Base-by-base conservation (phyloP, 1,284 basidiomycete genomes). In the Rhodofomes roseus region DNA sequence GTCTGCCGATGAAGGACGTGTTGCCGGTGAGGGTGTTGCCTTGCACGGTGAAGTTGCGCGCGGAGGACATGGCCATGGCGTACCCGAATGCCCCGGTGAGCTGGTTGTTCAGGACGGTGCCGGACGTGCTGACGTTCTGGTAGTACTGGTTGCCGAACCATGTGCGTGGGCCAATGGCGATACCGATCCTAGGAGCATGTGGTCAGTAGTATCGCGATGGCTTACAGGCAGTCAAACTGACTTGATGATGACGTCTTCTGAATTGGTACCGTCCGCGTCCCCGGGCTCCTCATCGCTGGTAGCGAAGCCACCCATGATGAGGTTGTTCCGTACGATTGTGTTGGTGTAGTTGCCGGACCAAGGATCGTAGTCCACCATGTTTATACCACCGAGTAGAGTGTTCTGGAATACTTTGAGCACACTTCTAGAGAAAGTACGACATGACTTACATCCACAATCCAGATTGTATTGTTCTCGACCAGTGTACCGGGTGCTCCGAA, bases 401-500 rank as follows among this genome's bases (percentile, higher is more conserved):
- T 84, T 76, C 87, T 90, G 58, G 4, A 51, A 50, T 25, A 23
- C 25, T 14, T 2, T 34, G n/a, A 23, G 65, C 23, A 66, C 27
- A 2, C 22, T 16, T 14, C 5, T 14, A 44, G 8, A 29, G 37
- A 16, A 20, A 18, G 29, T 23, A 5, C 20, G 62, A 29, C 51
- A 59, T 36, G 4, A 67, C 81, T 56, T 64, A 89, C 88, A 56
- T 82, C 88, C 46, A 84, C 76, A 6, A 89, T 81, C 79, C 81
- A 86, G 63, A 93, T 87, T 0, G 87, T 91, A 69, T 89, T 89
- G 66, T 86, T 85, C 62, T 87, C 81, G n/a, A 95, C 83, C 48
- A 82, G 76, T 1, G 86, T 86, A 1, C 87, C 90, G 1, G 90
- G 90, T 1, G 90, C 76, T n/a, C 92, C 92, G 66, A 95, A 95